Evolutionary conservation across 2,329 filamentous ascomycete species (phyloP), one percentile per base, ranked within the genome.

Genomic region (Tolypocladium inflatum): DNA sequence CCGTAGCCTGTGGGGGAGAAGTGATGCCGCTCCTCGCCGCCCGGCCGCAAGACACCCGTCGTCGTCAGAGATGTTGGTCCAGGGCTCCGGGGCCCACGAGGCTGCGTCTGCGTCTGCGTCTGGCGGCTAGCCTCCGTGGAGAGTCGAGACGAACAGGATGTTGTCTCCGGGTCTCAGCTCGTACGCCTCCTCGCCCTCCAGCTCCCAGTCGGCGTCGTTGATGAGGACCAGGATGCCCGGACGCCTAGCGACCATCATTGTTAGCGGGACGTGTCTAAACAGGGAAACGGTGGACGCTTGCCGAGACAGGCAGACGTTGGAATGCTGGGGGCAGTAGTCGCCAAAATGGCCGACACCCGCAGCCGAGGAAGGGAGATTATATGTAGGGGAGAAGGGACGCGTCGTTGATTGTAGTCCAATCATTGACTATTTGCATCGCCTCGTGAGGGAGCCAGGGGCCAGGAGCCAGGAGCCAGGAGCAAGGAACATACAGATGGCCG

Each of bases 151-250:
- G 75, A 99, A 99, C 63, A 97, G 79, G 65, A 99, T 89, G 69
- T 89, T 93, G 76, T 99, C 94, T 59, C 86, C 83, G 61, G 79
- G 74, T 74, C 93, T 86, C 59, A 99, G 76, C 73, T 91, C 87
- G 70, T 97, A 97, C 63, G 85, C 82, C 70, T 94, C 91, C 74
- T 97, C 93, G 21, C 92, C 94, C 74, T 97, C 94, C 15, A 99
- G 83, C 73, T 97, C 94, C 94, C 94, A 99, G 72, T 99, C 94
- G 33, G 91, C 90, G 66, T 99, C 94, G 70, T 99, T 99, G 73
- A 99, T 96, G 58, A 99, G 80, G 35, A 97, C 93, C 50, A 99
- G 83, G 71, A 99, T 96, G 3, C 94, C 94, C 6, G 94, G 94
- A 56, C 94, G 91, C 60, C 93, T 97, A 65, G 60, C 63, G 67